Percentiles rank a stretch among this genome's conserved stretches.
phyloP scores from a whole-genome alignment of 306 rosid genomes.

The Nissolia schottii region DNA sequence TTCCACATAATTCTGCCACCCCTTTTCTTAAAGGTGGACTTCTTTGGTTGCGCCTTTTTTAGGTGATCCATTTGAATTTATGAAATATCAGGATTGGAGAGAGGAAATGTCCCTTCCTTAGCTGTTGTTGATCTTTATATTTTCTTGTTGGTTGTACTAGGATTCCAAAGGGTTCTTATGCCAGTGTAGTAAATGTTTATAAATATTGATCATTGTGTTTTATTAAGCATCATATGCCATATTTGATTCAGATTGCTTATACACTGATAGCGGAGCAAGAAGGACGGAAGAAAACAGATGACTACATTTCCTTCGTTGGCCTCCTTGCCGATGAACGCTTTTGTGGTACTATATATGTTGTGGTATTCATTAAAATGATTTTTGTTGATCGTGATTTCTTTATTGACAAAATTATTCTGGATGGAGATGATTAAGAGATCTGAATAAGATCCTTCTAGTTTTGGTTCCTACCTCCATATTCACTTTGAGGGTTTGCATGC shows the following conservation, averaged over 20 bases:
- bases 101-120: constrained; percentile 13
- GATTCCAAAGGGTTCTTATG: background rate
- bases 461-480: constrained; percentile 23
- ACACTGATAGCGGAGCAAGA: constrained; percentile 93
- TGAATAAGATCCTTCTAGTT: constrained; percentile 24
- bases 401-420: constrained; percentile 14
- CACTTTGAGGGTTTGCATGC: constrained; percentile 37
- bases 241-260: constrained; percentile 75
- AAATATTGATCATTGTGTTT: background rate
- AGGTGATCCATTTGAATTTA: background rate
- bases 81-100: constrained; percentile 18
- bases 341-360: constrained; percentile 69
- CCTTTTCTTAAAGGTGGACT: constrained; percentile 13
- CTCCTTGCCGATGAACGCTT: constrained; percentile 97
- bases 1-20: background rate
- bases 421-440: constrained; percentile 14
- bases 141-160: background rate
- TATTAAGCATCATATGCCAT: constrained; percentile 9
- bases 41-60: background rate
- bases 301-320: constrained; percentile 84
- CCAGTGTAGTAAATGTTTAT: background rate
- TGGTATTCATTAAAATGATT: constrained; percentile 44
- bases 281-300: constrained; percentile 63
- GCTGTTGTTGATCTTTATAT: background rate
- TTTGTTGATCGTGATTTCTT: constrained; percentile 20